Conservation (phyloP, 2,329 filamentous ascomycete species). For the Trichophyton rubrum region DNA sequence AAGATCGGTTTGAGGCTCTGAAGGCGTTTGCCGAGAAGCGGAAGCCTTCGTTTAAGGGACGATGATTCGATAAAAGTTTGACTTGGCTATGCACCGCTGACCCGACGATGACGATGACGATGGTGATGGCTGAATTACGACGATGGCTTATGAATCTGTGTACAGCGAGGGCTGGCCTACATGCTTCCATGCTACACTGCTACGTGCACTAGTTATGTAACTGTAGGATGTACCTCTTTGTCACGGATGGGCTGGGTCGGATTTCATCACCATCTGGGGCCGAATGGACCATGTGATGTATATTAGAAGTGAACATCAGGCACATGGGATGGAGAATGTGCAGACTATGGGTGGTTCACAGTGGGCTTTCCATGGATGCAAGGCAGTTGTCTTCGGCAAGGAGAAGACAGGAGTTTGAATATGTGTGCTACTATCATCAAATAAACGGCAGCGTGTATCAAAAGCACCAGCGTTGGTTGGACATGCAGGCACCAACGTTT, state of each 20-base stretch:
- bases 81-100: too few relatives aligned
- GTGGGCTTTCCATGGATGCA: background rate
- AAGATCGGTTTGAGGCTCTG: constrained; percentile 80
- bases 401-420: background rate
- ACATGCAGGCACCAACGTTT: background rate
- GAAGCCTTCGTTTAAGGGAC: constrained; percentile 53
- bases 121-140: background rate
- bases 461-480: background rate
- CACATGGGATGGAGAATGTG: background rate
- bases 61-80: constrained; percentile 11
- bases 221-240: background rate
- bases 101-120: constrained; percentile 18
- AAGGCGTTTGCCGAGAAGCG: constrained; percentile 70
- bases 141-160: background rate
- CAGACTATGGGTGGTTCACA: background rate
- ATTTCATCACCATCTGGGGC: background rate
- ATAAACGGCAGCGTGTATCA: background rate
- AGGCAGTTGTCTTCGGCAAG: background rate
- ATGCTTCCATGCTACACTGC: background rate
- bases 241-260: background rate
- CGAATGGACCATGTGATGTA: background rate
- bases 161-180: background rate
- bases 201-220: too few relatives aligned
- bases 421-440: background rate
- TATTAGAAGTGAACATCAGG: background rate